A percentile compares a stretch with the other conserved stretches of the same genome.
Evolutionary conservation across 495 filamentous ascomycete species (phyloP).

Genomic region (Haplographium delicatum): DNA sequence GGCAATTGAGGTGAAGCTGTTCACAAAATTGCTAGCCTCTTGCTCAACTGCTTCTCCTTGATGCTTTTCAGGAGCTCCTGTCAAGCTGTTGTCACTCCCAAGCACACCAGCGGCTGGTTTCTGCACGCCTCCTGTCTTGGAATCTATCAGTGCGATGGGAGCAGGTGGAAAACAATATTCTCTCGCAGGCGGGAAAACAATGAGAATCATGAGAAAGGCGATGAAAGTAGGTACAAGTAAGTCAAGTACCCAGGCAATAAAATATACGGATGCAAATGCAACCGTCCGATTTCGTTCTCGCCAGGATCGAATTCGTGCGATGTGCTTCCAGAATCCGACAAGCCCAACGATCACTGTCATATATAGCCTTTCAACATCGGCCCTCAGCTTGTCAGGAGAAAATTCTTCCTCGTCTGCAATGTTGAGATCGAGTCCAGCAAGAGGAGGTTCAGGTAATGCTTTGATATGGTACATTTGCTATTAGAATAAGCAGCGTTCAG

Average conservation of each 20-base stretch:
- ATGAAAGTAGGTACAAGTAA: constrained; percentile 61
- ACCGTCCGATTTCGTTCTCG: constrained; percentile 63
- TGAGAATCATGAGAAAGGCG: constrained; percentile 54
- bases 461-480: constrained; percentile 90
- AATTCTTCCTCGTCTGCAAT: constrained; percentile 80
- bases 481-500: constrained; percentile 18
- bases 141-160: constrained; percentile 59
- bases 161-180: constrained; percentile 68
- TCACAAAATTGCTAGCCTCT: constrained; percentile 78
- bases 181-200: constrained; percentile 61
- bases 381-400: constrained; percentile 78
- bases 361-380: constrained; percentile 78
- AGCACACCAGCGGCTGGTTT: constrained; percentile 65
- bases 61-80: constrained; percentile 77
- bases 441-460: constrained; percentile 46
- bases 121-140: constrained; percentile 58
- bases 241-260: constrained; percentile 68
- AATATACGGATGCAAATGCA: constrained; percentile 66
- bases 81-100: constrained; percentile 72
- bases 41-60: constrained; percentile 84
- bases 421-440: constrained; percentile 69
- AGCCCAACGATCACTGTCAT: constrained; percentile 71
- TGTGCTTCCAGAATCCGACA: constrained; percentile 63
- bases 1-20: constrained; percentile 67
- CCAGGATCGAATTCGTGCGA: constrained; percentile 76